phyloP scores from a whole-genome alignment of 768 basidiomycete species.

The Inosperma sp. region DNA sequence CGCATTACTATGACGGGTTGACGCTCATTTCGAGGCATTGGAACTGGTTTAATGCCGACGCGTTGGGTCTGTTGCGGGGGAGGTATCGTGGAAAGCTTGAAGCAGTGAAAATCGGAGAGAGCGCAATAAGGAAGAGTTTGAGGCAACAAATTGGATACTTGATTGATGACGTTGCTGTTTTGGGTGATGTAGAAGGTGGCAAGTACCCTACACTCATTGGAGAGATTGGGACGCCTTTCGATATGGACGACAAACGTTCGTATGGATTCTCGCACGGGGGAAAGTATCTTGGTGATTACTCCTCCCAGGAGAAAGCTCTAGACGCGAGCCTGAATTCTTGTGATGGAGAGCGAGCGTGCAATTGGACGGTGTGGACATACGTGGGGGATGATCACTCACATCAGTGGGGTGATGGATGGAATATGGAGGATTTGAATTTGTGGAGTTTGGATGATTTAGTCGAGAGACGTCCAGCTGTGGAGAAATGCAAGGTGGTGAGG shows the following conservation, averaged over 20 bases:
- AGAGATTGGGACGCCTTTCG: slow-evolving; percentile 93
- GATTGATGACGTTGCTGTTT: slow-evolving; percentile 63
- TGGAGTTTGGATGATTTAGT: slow-evolving; percentile 75
- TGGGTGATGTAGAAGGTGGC: slow-evolving; percentile 32
- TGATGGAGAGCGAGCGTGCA: slow-evolving; percentile 74
- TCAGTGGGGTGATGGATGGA: slow-evolving; percentile 95
- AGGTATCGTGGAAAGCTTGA: slow-evolving; percentile 47
- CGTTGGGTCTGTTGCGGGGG: slow-evolving; percentile 84
- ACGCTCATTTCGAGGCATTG: slow-evolving; percentile 91
- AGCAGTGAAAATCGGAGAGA: slow-evolving; percentile 72
- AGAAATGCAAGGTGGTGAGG: slow-evolving; percentile 14
- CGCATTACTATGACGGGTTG: slow-evolving; percentile 93
- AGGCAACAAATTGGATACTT: slow-evolving; percentile 80
- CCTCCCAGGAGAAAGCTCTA: slow-evolving; percentile 74
- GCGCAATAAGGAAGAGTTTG: slow-evolving; percentile 73
- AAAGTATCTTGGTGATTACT: slow-evolving; percentile 70
- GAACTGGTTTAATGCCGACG: slow-evolving; percentile 96
- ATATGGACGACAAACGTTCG: slow-evolving; percentile 83
- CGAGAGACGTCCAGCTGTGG: slow-evolving; percentile 5
- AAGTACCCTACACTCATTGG: slow-evolving; percentile 87
- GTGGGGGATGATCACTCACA: slow-evolving; percentile 72
- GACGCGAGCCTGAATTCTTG: slow-evolving; percentile 77
- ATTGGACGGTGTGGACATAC: slow-evolving; percentile 88
- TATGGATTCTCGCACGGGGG: slow-evolving; percentile 77
- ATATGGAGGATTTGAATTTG: slow-evolving; percentile 89